Conservation (phyloP, 2,329 filamentous ascomycete species). For the Pseudogymnoascus sp. region DNA sequence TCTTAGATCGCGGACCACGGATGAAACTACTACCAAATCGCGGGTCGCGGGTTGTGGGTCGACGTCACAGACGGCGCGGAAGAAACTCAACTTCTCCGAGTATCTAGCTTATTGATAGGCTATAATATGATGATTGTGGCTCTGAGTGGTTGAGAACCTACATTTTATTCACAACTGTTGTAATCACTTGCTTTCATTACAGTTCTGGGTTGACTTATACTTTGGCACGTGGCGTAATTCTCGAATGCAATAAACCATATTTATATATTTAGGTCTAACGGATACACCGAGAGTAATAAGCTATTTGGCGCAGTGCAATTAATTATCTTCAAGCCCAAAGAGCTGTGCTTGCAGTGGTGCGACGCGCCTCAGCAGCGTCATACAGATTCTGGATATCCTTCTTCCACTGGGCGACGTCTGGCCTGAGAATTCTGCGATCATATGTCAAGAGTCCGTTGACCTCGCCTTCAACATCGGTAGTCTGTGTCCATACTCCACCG, state of each 20-base stretch:
- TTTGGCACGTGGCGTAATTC: neutral
- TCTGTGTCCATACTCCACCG: constrained; percentile 65
- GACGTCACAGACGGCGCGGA: neutral
- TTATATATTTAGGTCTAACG: neutral
- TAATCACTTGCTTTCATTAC: neutral
- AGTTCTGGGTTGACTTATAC: neutral
- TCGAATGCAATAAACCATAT: neutral
- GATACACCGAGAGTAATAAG: neutral
- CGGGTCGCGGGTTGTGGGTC: neutral
- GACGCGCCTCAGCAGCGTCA: constrained; percentile 38
- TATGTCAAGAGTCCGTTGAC: constrained; percentile 65
- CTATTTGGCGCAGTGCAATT: neutral
- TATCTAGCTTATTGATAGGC: neutral
- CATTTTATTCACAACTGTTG: neutral
- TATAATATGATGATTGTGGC: neutral
- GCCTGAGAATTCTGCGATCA: constrained; percentile 52
- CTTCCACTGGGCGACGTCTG: constrained; percentile 50
- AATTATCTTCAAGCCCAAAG: neutral
- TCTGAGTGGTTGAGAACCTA: too few species aligned
- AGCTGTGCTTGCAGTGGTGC: neutral
- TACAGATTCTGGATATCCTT: constrained; percentile 52
- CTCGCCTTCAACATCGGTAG: constrained; percentile 66
- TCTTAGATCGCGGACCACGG: neutral
- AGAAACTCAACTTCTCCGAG: neutral
- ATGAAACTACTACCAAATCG: neutral